Conservation (phyloP, 306 rosid species). For the Acacia crassicarpa region DNA sequence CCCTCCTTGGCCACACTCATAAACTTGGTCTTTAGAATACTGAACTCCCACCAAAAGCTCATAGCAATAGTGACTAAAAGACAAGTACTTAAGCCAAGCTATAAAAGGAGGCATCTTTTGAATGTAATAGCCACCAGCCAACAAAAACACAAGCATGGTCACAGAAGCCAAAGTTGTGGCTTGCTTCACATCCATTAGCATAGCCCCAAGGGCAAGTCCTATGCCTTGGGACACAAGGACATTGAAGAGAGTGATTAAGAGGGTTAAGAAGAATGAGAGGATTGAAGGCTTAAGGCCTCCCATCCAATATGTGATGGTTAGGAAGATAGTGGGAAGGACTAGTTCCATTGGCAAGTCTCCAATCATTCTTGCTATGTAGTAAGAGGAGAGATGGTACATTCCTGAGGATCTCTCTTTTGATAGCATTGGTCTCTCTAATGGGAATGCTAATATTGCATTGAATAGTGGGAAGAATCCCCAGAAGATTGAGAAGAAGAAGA, state of each 20-base stretch:
- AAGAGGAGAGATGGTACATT: slow-evolving; percentile 80
- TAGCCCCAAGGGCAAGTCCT: slow-evolving; percentile 82
- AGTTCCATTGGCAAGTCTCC: slow-evolving; percentile 87
- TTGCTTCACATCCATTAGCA: slow-evolving; percentile 68
- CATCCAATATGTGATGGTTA: slow-evolving; percentile 69
- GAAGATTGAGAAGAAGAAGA: slow-evolving; percentile 79
- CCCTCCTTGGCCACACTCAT: slow-evolving; percentile 35
- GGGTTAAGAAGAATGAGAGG: slow-evolving; percentile 50
- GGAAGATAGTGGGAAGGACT: slow-evolving; percentile 65
- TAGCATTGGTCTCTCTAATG: slow-evolving; percentile 63
- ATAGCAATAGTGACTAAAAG: slow-evolving; percentile 61
- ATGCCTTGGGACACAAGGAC: slow-evolving; percentile 76
- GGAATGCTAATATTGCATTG: slow-evolving; percentile 70
- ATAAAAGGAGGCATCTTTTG: slow-evolving; percentile 63
- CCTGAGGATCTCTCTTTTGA: slow-evolving; percentile 66
- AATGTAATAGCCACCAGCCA: slow-evolving; percentile 76
- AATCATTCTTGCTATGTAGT: slow-evolving; percentile 53
- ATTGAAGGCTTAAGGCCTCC: slow-evolving; percentile 70
- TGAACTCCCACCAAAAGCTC: slow-evolving; percentile 63
- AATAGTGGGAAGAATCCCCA: slow-evolving; percentile 80
- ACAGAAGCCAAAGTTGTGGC: slow-evolving; percentile 70
- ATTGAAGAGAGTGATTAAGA: slow-evolving; percentile 58
- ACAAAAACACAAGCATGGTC: slow-evolving; percentile 63
- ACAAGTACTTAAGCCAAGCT: slow-evolving; percentile 72
- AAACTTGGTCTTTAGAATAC: slow-evolving; percentile 46